Evolutionary conservation across 1,284 basidiomycete species (phyloP), one percentile per base, ranked within the genome.

Genomic region (Cutaneotrichosporon daszewskae): DNA sequence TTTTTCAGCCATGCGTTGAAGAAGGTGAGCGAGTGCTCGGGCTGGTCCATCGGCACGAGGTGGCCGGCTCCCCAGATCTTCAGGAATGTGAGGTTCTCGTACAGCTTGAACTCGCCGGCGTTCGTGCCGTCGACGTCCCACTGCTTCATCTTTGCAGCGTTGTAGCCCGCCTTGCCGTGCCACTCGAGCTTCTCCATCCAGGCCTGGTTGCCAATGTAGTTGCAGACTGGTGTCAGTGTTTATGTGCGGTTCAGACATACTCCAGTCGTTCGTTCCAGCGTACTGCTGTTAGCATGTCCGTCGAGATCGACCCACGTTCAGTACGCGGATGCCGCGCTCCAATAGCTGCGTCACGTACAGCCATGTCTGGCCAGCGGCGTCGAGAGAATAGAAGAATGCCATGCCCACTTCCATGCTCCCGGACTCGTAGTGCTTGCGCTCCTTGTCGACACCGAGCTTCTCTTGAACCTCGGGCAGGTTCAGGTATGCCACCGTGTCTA

Each of bases 261-360:
- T 36, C 17, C n/a, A 51, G 62, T 86, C 84, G 54, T 80, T 83
- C 26, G 82, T 84, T 19, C 67, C 62, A 40, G 57, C 58, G 45
- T 62, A 65, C 49, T 60, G 17, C 4, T 34, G 23, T 31, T 13
- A 32, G 40, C 20, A 16, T 19, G 31, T 35, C 8, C 13, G 14
- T 32, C 31, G 31, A 18, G 13, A 0, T 3, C 17, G 19, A 54
- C 60, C 46, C 32, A 60, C 57, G 48, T 87, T 81, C 38, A 89
- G 73, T 20, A 87, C 72, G 17, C 79, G 75, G 29, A 89, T 67
- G 5, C 81, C 82, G 23, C 84, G 78, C 59, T 89, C 86, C 17
- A 90, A 77, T 25, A 91, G 75, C 2, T 75, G 80, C 1, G 78
- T 75, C 43, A 88, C 74, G 59, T 88, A 81, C 32, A 76, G 66